Base-by-base conservation (phyloP, 805 yeast genomes). In the Yarrowia alimentaria region DNA sequence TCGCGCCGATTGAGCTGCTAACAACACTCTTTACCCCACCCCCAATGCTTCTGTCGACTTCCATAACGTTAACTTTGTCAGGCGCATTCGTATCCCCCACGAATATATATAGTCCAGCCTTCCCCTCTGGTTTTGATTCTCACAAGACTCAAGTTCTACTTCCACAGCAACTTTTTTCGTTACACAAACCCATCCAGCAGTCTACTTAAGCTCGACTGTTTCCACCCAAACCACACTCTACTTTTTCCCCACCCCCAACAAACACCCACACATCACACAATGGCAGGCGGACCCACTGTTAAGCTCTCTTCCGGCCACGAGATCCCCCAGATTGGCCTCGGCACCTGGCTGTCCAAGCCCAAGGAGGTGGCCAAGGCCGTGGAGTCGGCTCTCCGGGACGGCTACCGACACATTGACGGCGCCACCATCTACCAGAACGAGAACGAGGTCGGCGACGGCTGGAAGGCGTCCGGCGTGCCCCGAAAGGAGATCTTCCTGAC, bases 321-420 rank as follows among this genome's bases (percentile, higher is more conserved):
- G 17, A 76, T 79, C 55, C 83, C 83, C n/a, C 71, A 66, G 18
- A 61, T 78, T 30, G 83, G 77, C 5, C 66, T 70, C 47, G 83
- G 83, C 7, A 72, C 76, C 28, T 77, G 73, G 65, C 62, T 57
- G 28, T 60, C 76, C n/a, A 65, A 74, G 24, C 57, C 63, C 65
- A 37, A 55, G 14, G 59, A 58, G 43, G 62, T 64, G 16, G 58
- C 54, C 18, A 56, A 57, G 20, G 61, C 68, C 21, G 75, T 75
- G 1, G 68, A 68, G 56, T 29, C 50, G 18, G 84, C 82, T 9
- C 65, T 80, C 55, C 57, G 65, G 35, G 61, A 51, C 11, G 86
- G 86, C 5, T 81, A 79, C 63, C 71, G 84, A 56, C 85, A 80
- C 61, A 67, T 83, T 51, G 88, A 83, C 61, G 67, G 76, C 26